phyloP scores from a whole-genome alignment of 768 basidiomycete species.

The Phlegmacium glaucopus region DNA sequence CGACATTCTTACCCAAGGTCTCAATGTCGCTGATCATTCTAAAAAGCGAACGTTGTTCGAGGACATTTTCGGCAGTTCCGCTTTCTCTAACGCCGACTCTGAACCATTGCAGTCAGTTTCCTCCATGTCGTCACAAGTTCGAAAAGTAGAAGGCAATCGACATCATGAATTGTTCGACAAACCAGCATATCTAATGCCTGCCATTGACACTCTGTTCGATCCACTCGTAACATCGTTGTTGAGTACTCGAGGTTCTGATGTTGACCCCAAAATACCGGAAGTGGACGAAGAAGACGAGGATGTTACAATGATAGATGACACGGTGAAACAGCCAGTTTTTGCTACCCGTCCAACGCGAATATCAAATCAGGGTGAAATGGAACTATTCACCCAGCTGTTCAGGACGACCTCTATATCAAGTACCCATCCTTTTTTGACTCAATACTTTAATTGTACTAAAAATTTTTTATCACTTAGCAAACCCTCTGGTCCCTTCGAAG shows the following conservation, averaged over 20 bases:
- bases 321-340: slow-evolving; percentile 15
- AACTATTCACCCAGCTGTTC: slow-evolving; percentile 62
- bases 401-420: slow-evolving; percentile 41
- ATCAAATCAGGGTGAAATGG: slow-evolving; percentile 55
- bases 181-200: slow-evolving; percentile 75
- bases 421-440: slow-evolving; percentile 18
- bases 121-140: neutral
- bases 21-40: slow-evolving; percentile 16
- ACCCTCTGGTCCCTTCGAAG: slow-evolving; percentile 1
- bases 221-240: slow-evolving; percentile 40
- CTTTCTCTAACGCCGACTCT: slow-evolving; percentile 43
- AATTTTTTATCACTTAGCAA: slow-evolving; percentile 5
- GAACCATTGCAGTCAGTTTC: slow-evolving; percentile 13
- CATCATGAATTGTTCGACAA: slow-evolving; percentile 53
- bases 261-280: neutral
- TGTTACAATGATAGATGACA: slow-evolving; percentile 45
- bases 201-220: slow-evolving; percentile 69
- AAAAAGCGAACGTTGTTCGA: slow-evolving; percentile 69
- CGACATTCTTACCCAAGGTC: slow-evolving; percentile 18
- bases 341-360: slow-evolving; percentile 20
- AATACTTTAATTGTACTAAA: neutral
- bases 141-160: slow-evolving; percentile 5
- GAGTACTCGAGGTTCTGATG: slow-evolving; percentile 17
- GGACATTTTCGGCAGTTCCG: slow-evolving; percentile 85
- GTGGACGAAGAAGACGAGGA: slow-evolving; percentile 30